Evolutionary conservation across 331 rosid species (phyloP).

Genomic region (Pyrus hybrid): DNA sequence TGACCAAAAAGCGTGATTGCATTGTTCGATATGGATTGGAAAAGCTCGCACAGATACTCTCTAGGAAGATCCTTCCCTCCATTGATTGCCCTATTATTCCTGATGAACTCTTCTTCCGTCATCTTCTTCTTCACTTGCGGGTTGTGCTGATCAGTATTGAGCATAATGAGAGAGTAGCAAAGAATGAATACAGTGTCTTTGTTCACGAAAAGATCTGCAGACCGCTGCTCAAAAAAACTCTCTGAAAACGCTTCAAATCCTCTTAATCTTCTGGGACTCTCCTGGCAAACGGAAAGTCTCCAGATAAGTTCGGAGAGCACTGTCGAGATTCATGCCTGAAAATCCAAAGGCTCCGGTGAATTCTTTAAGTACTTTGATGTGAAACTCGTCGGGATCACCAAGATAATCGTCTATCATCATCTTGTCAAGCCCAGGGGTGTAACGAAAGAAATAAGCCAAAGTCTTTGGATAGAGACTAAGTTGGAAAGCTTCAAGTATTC

Average conservation of each 20-base stretch:
- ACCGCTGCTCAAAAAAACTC: slow-evolving; percentile 58
- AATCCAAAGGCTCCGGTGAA: slow-evolving; percentile 63
- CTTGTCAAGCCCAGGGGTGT: slow-evolving; percentile 73
- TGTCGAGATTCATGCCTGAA: slow-evolving; percentile 74
- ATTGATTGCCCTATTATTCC: slow-evolving; percentile 80
- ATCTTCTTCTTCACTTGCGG: slow-evolving; percentile 96
- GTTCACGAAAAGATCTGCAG: slow-evolving; percentile 61
- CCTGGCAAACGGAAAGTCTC: slow-evolving; percentile 80
- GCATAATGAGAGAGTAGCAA: slow-evolving; percentile 88
- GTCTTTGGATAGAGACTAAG: slow-evolving; percentile 54
- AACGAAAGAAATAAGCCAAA: slow-evolving; percentile 63
- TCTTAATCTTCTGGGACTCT: slow-evolving; percentile 87
- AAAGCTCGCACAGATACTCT: slow-evolving; percentile 77
- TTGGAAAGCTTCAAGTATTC: slow-evolving; percentile 63
- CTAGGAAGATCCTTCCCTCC: slow-evolving; percentile 90
- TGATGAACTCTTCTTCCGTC: slow-evolving; percentile 90
- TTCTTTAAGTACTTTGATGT: slow-evolving; percentile 61
- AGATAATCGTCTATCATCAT: slow-evolving; percentile 70
- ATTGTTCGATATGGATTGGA: slow-evolving; percentile 49
- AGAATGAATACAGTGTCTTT: slow-evolving; percentile 79
- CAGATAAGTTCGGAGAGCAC: slow-evolving; percentile 65
- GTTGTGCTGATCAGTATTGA: slow-evolving; percentile 91
- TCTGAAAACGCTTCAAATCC: slow-evolving; percentile 63
- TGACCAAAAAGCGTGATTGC: slow-evolving; percentile 53
- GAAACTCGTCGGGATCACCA: slow-evolving; percentile 80